Percentiles rank a stretch among this genome's conserved stretches.
phyloP scores from a whole-genome alignment of 495 filamentous ascomycete species.

The Penicillium taxi region DNA sequence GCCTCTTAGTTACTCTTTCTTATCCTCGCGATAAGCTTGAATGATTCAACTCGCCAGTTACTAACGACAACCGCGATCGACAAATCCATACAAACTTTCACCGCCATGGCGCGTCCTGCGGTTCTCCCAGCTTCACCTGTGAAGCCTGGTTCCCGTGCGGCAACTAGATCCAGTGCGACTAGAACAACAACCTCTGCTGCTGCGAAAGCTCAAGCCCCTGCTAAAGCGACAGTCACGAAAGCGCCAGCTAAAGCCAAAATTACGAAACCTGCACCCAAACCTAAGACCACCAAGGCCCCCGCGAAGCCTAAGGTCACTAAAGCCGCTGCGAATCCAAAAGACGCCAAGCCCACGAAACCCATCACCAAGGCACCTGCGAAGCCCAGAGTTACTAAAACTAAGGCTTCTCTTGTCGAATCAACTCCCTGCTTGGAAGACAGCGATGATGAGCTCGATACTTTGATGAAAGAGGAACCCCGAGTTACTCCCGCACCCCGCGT shows the following conservation, averaged over 20 bases:
- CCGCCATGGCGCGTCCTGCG: constrained; percentile 36
- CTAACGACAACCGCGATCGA: constrained; percentile 5
- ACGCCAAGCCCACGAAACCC: constrained; percentile 18
- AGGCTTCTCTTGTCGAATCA: too few relatives aligned
- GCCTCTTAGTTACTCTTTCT: too few relatives aligned
- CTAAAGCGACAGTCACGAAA: constrained; percentile 13
- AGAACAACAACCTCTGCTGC: constrained; percentile 11
- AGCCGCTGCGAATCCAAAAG: background rate
- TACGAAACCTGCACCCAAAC: too few relatives aligned
- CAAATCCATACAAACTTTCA: constrained; percentile 1
- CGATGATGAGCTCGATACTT: constrained; percentile 36
- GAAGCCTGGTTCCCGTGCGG: constrained; percentile 29
- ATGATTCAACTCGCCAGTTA: too few relatives aligned
- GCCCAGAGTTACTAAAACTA: too few relatives aligned
- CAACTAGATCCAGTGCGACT: constrained; percentile 17
- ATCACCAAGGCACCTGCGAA: too few relatives aligned
- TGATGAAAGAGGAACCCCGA: constrained; percentile 18
- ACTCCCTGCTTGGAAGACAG: too few relatives aligned
- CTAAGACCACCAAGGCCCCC: too few relatives aligned
- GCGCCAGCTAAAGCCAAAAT: constrained; percentile 9
- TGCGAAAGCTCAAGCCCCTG: constrained; percentile 12
- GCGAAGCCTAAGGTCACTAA: too few relatives aligned
- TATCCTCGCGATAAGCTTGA: too few relatives aligned
- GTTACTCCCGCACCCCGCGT: constrained; percentile 12
- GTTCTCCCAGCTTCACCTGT: constrained; percentile 31